A percentile compares a stretch with the other conserved stretches of the same genome.
These are phyloP conservation scores for Thelonectria blattea DNA, from an alignment of 2,329 filamentous ascomycete genomes.

Conservation along the genomic window DNA sequence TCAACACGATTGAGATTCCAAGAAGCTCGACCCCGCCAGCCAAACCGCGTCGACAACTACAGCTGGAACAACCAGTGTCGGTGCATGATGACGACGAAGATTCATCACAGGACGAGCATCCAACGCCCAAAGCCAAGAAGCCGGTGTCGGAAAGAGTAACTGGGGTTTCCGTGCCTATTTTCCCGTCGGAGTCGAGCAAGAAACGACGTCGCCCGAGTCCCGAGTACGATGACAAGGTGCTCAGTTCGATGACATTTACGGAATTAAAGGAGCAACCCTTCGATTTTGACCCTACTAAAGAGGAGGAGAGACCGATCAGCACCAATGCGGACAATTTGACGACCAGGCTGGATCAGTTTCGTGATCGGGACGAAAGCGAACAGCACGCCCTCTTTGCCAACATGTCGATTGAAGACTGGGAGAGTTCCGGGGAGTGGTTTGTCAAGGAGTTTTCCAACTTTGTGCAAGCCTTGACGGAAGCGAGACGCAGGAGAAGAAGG, in stretches of 20 bases:
- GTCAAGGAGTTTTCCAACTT: slow-evolving; percentile 59
- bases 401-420: slow-evolving; percentile 64
- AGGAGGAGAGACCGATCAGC: slow-evolving; percentile 44
- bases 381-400: slow-evolving; percentile 58
- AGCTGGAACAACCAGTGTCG: slow-evolving; percentile 23
- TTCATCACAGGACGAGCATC: slow-evolving; percentile 31
- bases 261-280: slow-evolving; percentile 60
- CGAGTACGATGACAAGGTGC: slow-evolving; percentile 63
- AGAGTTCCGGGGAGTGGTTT: slow-evolving; percentile 66
- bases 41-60: slow-evolving; percentile 30
- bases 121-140: slow-evolving; percentile 35
- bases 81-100: slow-evolving; percentile 29
- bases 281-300: slow-evolving; percentile 61
- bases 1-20: slow-evolving; percentile 25
- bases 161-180: slow-evolving; percentile 35
- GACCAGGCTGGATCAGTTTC: slow-evolving; percentile 58
- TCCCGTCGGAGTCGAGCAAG: slow-evolving; percentile 29
- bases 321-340: slow-evolving; percentile 50
- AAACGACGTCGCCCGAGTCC: slow-evolving; percentile 53
- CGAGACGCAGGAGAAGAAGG: slow-evolving; percentile 56
- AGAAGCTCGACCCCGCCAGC: slow-evolving; percentile 38
- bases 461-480: slow-evolving; percentile 54
- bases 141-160: slow-evolving; percentile 26
- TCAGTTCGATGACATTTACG: slow-evolving; percentile 60
- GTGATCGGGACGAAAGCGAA: slow-evolving; percentile 51